These are phyloP conservation scores for Mycena albidolilacea DNA, from an alignment of 768 basidiomycete species.

Conservation along the genomic window DNA sequence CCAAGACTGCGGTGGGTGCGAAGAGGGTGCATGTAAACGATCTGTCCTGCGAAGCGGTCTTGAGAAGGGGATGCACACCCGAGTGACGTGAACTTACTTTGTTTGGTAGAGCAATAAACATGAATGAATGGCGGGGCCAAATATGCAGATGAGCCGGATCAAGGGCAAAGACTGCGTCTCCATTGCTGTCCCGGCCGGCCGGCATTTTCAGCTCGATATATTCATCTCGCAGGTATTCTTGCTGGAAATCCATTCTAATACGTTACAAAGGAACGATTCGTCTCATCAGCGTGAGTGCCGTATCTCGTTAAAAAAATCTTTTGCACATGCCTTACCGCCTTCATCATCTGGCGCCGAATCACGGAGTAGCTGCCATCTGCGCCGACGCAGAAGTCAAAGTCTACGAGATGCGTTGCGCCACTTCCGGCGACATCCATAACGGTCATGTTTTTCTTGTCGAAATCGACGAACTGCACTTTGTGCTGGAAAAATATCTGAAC, in stretches of 20 bases:
- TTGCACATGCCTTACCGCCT: conserved; percentile 83
- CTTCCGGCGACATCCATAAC: conserved; percentile 63
- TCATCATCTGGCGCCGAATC: conserved; percentile 95
- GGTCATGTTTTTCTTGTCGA: conserved; percentile 72
- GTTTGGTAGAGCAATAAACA: conserved; percentile 99
- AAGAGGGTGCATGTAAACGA: conserved; percentile 98
- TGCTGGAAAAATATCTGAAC: conserved; percentile 85
- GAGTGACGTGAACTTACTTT: conserved; percentile 71
- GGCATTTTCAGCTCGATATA: conserved; percentile 98
- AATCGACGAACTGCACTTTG: conserved; percentile 84
- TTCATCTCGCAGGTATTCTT: conserved; percentile 95
- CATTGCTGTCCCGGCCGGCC: conserved; percentile 74
- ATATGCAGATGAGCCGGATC: conserved; percentile 98
- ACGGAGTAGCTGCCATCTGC: conserved; percentile 96
- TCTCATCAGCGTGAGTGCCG: conserved; percentile 36
- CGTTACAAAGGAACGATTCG: conserved; percentile 26
- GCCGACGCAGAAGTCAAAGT: conserved; percentile 89
- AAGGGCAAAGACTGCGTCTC: conserved; percentile 81
- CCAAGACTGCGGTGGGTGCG: conserved; percentile 84
- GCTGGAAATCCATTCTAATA: conserved; percentile 92
- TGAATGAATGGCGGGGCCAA: conserved; percentile 99
- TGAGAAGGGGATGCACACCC: conserved; percentile 40
- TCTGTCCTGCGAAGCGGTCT: conserved; percentile 78
- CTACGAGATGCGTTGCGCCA: conserved; percentile 59
- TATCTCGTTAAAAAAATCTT: conserved; percentile 43